These are phyloP conservation scores for Tulasnella sp. DNA, from an alignment of 768 basidiomycete genomes.

Conservation along the genomic window DNA sequence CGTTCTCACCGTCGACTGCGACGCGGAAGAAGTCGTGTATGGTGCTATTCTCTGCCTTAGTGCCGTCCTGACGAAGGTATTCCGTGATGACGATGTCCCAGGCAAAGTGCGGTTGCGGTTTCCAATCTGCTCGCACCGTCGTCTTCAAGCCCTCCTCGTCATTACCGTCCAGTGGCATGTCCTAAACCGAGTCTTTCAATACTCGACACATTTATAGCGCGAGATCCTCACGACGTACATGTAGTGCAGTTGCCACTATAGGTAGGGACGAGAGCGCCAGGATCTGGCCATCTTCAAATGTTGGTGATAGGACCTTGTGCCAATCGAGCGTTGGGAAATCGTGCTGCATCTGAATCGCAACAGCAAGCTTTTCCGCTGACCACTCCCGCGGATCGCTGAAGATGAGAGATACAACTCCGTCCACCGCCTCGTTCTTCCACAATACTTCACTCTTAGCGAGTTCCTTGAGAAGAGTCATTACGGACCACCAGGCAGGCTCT, in stretches of 20 bases:
- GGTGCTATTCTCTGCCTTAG: constrained; percentile 37
- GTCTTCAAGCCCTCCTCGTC: constrained; percentile 39
- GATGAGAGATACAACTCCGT: constrained; percentile 38
- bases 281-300: constrained; percentile 65
- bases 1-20: constrained; percentile 75
- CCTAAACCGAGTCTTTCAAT: constrained; percentile 24
- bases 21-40: constrained; percentile 87
- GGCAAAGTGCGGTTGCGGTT: constrained; percentile 81
- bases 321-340: constrained; percentile 53
- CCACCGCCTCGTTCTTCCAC: constrained; percentile 62
- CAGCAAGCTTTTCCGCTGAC: constrained; percentile 82
- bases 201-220: neutral
- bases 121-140: constrained; percentile 43
- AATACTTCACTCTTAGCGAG: constrained; percentile 45
- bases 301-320: constrained; percentile 50
- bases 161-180: constrained; percentile 40
- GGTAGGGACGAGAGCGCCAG: constrained; percentile 63
- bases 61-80: constrained; percentile 42
- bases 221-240: constrained; percentile 38
- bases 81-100: constrained; percentile 78
- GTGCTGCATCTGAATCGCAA: constrained; percentile 60
- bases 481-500: constrained; percentile 83
- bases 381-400: constrained; percentile 47
- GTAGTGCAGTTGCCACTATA: constrained; percentile 63
- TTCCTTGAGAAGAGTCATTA: constrained; percentile 51